Base-by-base conservation (phyloP, 352 stramenopile genomes). In the Globisporangium canariense region DNA sequence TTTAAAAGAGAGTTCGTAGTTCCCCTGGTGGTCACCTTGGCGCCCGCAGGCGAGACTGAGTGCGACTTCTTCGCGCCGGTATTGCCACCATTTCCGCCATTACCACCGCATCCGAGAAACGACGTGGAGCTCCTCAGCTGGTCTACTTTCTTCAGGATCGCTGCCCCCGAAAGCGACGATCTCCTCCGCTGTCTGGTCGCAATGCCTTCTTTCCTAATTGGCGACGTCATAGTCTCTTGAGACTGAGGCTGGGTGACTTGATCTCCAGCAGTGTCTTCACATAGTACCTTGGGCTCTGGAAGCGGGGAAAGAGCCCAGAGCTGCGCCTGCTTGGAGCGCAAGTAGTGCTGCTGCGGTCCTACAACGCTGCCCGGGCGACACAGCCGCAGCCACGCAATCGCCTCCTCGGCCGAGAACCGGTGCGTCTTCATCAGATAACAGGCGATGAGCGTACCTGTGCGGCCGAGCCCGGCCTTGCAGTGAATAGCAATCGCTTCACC, bases 341-440 rank as follows among this genome's bases (percentile, higher is more conserved):
- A 66, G 64, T 96, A 98, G 52, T 98, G 84, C 74, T 98, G 95
- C 71, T 98, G 95, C 14, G 81, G 90, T 18, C 95, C 95, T 68
- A 98, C 96, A 18, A 98, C 87, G 60, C 79, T 94, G 8, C 95
- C 95, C 0, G 95, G 95, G 13, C 95, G 78, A 69, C 90, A 97
- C 41, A 98, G 83, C 28, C 95, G 79, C 62, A 97, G 89, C 89
- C 91, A 98, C 2, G 78, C 92, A 73, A 98, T 98, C 4, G 81
- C 89, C 78, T 98, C 91, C 22, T 80, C 79, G 1, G 96, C 96
- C 0, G 91, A 98, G 50, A 98, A 91, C 2, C 74, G 62, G 66
- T 94, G 96, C 47, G 94, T 87, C 68, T 98, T 95, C 93, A 99
- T 99, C 32, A 98, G 68, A 62, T 97, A 97, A 41, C 85, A 91